Conservation (phyloP, 805 yeast genomes). For the Zygoascus ofunaensis region DNA sequence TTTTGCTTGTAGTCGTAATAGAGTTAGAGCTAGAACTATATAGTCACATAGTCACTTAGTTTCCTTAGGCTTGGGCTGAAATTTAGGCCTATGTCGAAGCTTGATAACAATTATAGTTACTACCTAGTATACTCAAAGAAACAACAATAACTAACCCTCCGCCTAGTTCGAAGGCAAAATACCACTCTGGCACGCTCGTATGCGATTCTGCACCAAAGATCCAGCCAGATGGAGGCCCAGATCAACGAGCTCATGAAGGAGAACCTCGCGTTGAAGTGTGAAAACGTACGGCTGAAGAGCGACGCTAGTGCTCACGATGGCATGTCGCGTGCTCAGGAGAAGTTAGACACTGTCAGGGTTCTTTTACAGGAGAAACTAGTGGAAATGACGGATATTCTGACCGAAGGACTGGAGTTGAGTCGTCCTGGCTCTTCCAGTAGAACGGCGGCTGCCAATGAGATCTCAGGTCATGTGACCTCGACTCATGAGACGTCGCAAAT, state of each 20-base stretch:
- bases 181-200: constrained; percentile 40
- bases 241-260: constrained; percentile 33
- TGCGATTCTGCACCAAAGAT: constrained; percentile 33
- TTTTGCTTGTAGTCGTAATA: not conserved
- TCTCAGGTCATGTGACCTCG: too few species aligned
- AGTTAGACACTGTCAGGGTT: not conserved
- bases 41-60: too few species aligned
- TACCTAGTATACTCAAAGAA: too few species aligned
- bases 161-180: constrained; percentile 33
- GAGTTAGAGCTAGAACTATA: too few species aligned
- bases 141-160: too few species aligned
- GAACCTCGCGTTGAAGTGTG: constrained; percentile 27
- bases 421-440: not conserved
- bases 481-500: too few species aligned
- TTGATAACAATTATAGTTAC: too few species aligned
- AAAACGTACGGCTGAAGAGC: constrained; percentile 13
- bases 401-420: not conserved
- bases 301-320: not conserved
- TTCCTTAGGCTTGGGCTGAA: too few species aligned
- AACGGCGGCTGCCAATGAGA: too few species aligned
- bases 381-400: not conserved
- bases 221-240: constrained; percentile 37
- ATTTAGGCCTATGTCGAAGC: too few species aligned
- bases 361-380: not conserved
- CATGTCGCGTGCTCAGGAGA: not conserved